Evolutionary conservation across 2,329 filamentous ascomycete genomes (phyloP).

Genomic region (Verticillium klebahnii): DNA sequence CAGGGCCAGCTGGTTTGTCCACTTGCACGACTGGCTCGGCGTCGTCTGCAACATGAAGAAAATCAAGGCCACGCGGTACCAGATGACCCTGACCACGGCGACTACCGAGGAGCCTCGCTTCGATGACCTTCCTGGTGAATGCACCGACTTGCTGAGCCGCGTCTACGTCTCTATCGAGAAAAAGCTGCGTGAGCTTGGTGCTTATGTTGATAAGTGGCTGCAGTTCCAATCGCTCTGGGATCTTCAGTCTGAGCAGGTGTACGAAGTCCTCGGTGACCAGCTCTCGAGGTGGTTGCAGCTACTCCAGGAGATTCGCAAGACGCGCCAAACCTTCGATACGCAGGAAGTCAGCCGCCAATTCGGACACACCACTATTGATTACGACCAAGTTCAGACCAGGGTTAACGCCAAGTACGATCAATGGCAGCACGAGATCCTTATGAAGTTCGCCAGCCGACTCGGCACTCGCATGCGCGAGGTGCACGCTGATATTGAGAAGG

Average conservation of each 20-base stretch:
- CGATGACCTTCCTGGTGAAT: slow-evolving; percentile 77
- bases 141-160: slow-evolving; percentile 70
- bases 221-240: slow-evolving; percentile 99
- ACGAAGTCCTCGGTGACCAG: slow-evolving; percentile 86
- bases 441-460: slow-evolving; percentile 87
- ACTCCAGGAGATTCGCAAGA: slow-evolving; percentile 95
- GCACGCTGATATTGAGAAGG: slow-evolving; percentile 85
- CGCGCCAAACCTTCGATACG: slow-evolving; percentile 93
- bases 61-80: slow-evolving; percentile 92
- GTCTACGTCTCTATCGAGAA: slow-evolving; percentile 82
- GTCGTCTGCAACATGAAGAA: slow-evolving; percentile 88
- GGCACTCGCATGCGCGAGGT: slow-evolving; percentile 89
- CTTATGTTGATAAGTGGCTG: slow-evolving; percentile 95
- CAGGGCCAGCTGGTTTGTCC: slow-evolving; percentile 86
- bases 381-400: slow-evolving; percentile 97
- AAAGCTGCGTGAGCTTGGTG: slow-evolving; percentile 73
- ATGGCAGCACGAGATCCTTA: slow-evolving; percentile 96
- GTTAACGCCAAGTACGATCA: slow-evolving; percentile 99
- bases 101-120: slow-evolving; percentile 68
- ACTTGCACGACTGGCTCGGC: slow-evolving; percentile 90
- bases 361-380: slow-evolving; percentile 91
- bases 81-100: slow-evolving; percentile 73
- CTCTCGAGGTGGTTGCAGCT: slow-evolving; percentile 90
- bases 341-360: slow-evolving; percentile 91
- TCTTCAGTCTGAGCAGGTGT: slow-evolving; percentile 91